Percentiles rank a stretch among this genome's conserved stretches.
Conservation (phyloP, 345 rosid genomes). For the Dovyalis caffra region DNA sequence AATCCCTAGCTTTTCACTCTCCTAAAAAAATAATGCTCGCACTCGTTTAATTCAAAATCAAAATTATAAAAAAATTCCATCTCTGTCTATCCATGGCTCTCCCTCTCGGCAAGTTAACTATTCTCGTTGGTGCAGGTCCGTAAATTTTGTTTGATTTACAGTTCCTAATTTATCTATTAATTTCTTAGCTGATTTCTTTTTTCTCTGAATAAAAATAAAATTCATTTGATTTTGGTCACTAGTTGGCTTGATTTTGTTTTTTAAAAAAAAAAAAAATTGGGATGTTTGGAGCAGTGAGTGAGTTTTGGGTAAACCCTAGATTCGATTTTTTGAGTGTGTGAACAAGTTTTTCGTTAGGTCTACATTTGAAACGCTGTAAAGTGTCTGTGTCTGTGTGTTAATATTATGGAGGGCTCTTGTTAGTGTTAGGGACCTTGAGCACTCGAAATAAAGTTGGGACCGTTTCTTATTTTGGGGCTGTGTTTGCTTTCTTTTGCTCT, state of each 20-base stretch:
- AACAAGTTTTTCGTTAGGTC: background rate
- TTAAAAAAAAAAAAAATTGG: too few species aligned
- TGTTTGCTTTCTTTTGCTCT: background rate
- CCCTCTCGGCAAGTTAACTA: slow-evolving; percentile 53
- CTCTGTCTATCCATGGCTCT: slow-evolving; percentile 41
- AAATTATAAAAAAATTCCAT: background rate
- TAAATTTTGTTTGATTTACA: background rate
- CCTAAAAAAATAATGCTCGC: too few species aligned
- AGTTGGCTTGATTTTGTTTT: background rate
- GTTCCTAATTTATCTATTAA: background rate
- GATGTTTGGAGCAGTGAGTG: background rate
- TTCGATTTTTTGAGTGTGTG: background rate
- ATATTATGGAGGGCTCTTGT: background rate
- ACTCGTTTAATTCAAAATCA: background rate
- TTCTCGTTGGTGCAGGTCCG: slow-evolving; percentile 64
- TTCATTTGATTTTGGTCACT: background rate
- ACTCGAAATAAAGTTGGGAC: background rate
- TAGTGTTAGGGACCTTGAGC: background rate
- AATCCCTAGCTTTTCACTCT: too few species aligned
- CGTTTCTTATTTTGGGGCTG: background rate
- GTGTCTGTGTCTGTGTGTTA: background rate
- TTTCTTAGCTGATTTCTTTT: background rate
- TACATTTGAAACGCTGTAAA: background rate
- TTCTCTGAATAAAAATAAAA: too few species aligned
- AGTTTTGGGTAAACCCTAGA: background rate